Evolutionary conservation across 495 filamentous ascomycete species (phyloP), one percentile per base, ranked within the genome.

Genomic region (Penicillium roqueforti): DNA sequence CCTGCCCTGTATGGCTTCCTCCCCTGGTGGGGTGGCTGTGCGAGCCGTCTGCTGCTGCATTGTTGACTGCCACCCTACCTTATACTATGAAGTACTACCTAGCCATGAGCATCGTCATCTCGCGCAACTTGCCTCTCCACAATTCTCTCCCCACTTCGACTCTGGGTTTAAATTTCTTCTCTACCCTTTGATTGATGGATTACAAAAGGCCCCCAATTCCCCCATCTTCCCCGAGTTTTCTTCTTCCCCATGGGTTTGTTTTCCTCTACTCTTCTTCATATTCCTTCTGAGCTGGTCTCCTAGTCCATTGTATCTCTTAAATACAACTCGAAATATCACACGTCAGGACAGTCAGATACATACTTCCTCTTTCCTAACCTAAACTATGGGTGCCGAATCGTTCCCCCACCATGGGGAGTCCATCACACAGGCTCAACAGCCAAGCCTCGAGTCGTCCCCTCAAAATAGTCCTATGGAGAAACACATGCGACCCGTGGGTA

Each of bases 391-490:
- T 54, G 13, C 62, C 40, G 68, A 75, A 63, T 51, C 68, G 16
- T 58, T 59, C 36, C 41, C 68, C 48, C 64, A 66, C 9, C 69
- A 71, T 65, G 70, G 72, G 62, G 72, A 75, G 61, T 55, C 59
- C 16, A 69, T 75, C 55, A 65, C 67, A 49, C 68, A 67, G 3
- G 69, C 68, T 40, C 52, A 58, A n/a, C 48, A 52, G 37, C 55
- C 60, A n/a, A 60, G 52, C 25, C 1, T 57, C 16, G 60, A 68
- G 13, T 45, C 60, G 13, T 69, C 69, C 25, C 68, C 52, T 50
- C 59, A 64, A 26, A 62, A 63, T 19, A 64, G 58, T 18, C 48
- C 65, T 3, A 47, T 47, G 3, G 54, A 66, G 19, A 68, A 70
- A 53, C 66, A 68, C 4, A 47, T 55, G 50, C 55, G 57, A 5